Percentiles rank a stretch among this genome's conserved stretches.
Evolutionary conservation across 169 alveolate species (phyloP).

Genomic region (Plasmodium gonderi): DNA sequence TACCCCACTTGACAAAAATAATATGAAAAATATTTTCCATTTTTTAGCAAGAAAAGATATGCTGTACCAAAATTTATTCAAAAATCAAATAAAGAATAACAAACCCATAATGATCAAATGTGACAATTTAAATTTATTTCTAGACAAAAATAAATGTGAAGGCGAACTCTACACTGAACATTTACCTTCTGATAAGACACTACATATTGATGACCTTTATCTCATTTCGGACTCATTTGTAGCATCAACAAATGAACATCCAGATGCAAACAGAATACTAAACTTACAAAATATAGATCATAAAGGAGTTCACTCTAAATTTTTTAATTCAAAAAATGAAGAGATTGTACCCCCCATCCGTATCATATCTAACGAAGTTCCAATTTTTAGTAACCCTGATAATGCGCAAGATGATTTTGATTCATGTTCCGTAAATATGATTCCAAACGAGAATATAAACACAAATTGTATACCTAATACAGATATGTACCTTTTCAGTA

Average conservation of each 20-base stretch:
- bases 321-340: background rate
- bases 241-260: background rate
- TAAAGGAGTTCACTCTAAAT: background rate
- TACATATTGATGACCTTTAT: background rate
- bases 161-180: background rate
- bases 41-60: slow-evolving; percentile 34
- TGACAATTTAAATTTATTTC: slow-evolving; percentile 6
- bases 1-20: background rate
- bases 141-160: slow-evolving; percentile 7
- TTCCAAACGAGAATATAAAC: background rate
- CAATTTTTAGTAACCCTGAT: background rate
- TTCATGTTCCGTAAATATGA: background rate
- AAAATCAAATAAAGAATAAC: slow-evolving; percentile 8
- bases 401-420: background rate
- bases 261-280: background rate
- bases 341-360: background rate
- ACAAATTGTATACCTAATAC: background rate
- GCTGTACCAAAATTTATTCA: slow-evolving; percentile 11
- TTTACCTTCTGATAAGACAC: background rate
- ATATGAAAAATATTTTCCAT: slow-evolving; percentile 20
- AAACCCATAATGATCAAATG: slow-evolving; percentile 43
- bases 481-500: background rate
- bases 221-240: background rate
- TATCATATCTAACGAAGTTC: background rate
- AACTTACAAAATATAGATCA: background rate